Evolutionary conservation across 2,329 filamentous ascomycete genomes (phyloP), one percentile per base, ranked within the genome.

Genomic region (Monilinia fructicola): DNA sequence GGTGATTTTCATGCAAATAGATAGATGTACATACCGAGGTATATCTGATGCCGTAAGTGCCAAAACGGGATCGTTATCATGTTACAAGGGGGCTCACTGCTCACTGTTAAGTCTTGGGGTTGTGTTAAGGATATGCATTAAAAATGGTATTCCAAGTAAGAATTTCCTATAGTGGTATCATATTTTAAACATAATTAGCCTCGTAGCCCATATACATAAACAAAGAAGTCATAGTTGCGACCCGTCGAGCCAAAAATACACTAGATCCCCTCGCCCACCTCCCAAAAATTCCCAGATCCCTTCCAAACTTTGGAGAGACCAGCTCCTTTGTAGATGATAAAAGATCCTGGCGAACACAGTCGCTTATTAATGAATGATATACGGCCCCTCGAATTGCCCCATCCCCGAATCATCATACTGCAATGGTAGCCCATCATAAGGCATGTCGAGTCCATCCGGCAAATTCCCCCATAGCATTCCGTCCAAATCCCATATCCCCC

Each of bases 401-500:
- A 65, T 65, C 2, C 14, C 53, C 3, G 42, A 48, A n/a, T 65
- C 62, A 42, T 65, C 53, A 21, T 65, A 58, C 23, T 65, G 52
- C 26, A 46, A 68, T 16, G 72, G 70, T 53, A 76, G 64, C 9
- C 73, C 71, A 64, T 76, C 75, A 67, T 73, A 76, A 12, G 74
- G 73, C 69, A 75, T 72, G 58, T 76, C 73, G 16, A 76, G 67
- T 0, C 74, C 77, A 58, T 81, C 80, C 11, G 79, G 76, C 40
- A 79, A 73, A 61, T 77, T 77, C 50, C 79, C 78, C 84, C 83
- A 86, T 71, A 81, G 79, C 82, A 85, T 84, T 67, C 82, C 83
- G 71, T 85, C 83, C 11, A 85, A 75, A 73, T 85, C 83, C 83
- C 83, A 85, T 14, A 85, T 77, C 11, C 81, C 81, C 54, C 83